Evolutionary conservation across 148 eudicot species (phyloP), one percentile per base, ranked within the genome.

Genomic region (Selenicereus undatus): DNA sequence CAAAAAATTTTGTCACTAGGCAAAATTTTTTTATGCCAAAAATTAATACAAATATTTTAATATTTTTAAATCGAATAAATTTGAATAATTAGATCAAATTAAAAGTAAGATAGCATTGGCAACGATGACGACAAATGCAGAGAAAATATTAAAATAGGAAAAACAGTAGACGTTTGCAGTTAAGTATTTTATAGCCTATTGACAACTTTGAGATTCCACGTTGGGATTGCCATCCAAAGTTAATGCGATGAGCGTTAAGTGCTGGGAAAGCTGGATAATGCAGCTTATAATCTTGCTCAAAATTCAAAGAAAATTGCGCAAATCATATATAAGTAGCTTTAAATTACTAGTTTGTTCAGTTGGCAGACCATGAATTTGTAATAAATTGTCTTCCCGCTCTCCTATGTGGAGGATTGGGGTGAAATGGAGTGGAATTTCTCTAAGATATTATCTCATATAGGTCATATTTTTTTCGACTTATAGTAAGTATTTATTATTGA

Each of bases 231-330:
- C 81, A 82, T 20, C 18, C 12, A 3, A 66, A 71, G 60, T 71
- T 60, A 42, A 82, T 56, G 85, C 62, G 45, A 24, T 48, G 12
- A 58, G 84, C 84, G 73, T 78, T 78, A 73, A 73, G 18, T 78
- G 74, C 78, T 71, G 18, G 78, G 74, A 39, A 71, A 70, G 71
- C 48, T 78, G 81, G 50, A 82, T 72, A 73, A 82, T 82, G 81
- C 66, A 26, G 74, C 65, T 75, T 78, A 82, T 78, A 80, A 78
- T 73, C 72, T 56, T 52, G 21, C 71, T 70, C 58, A 76, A 76
- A 45, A 45, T 45, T 45, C 50, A 45, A 45, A 45, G 50, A 45
- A 45, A 45, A 45, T 45, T 45, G 5, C 11, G 3, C 50, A 45
- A 6, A 45, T 45, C 32, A 32, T 4, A 45, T 45, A 10, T 4